Evolutionary conservation across 345 rosid species (phyloP).

Genomic region (Euclidium syriacum): DNA sequence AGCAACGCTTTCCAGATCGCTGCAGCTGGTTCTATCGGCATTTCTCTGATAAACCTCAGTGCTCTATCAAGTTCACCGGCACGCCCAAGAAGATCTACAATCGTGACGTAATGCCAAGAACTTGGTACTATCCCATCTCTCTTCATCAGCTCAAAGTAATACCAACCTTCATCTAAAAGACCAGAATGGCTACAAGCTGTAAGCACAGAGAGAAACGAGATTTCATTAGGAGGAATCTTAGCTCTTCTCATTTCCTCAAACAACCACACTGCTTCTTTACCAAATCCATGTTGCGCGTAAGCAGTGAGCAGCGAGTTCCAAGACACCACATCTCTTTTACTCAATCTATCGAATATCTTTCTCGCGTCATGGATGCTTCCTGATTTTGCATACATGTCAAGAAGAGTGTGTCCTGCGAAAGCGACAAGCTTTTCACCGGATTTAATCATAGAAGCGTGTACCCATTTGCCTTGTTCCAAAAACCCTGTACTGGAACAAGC

Average conservation of each 20-base stretch:
- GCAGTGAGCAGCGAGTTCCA: constrained; percentile 59
- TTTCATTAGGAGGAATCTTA: constrained; percentile 42
- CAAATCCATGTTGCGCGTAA: constrained; percentile 51
- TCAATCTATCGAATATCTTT: constrained; percentile 44
- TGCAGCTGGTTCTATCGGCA: constrained; percentile 52
- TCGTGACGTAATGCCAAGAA: constrained; percentile 41
- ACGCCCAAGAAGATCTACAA: constrained; percentile 71
- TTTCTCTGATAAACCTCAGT: constrained; percentile 39
- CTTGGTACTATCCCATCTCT: constrained; percentile 38
- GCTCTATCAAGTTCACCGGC: constrained; percentile 51
- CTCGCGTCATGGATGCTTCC: constrained; percentile 56
- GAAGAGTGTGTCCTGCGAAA: constrained; percentile 55
- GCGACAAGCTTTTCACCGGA: constrained; percentile 47
- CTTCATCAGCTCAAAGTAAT: constrained; percentile 48
- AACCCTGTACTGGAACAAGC: constrained; percentile 52
- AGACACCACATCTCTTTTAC: constrained; percentile 46
- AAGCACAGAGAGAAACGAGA: constrained; percentile 55
- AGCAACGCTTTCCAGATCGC: constrained; percentile 62
- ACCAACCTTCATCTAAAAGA: constrained; percentile 45
- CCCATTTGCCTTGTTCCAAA: constrained; percentile 71
- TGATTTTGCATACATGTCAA: constrained; percentile 63
- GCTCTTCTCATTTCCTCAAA: constrained; percentile 44
- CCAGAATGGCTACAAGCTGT: constrained; percentile 73
- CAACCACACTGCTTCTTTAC: constrained; percentile 36
- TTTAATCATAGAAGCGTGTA: constrained; percentile 54